phyloP scores from a whole-genome alignment of 2,329 filamentous ascomycete species.

The Hypoxylon sp. region DNA sequence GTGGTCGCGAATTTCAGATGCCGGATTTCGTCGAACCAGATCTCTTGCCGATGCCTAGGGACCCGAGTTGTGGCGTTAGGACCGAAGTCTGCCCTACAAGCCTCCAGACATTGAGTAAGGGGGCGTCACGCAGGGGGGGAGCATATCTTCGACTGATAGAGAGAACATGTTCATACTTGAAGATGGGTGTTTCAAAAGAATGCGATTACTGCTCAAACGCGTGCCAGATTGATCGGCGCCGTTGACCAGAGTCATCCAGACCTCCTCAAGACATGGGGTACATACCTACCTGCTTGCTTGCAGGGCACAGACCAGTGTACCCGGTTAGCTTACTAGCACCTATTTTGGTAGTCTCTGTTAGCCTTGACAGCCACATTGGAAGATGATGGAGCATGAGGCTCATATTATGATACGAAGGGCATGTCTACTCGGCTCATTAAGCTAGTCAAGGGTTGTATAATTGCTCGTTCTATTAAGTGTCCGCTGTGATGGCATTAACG shows the following conservation, averaged over 20 bases:
- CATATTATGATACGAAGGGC: conserved; percentile 7
- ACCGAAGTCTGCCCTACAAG: conserved; percentile 27
- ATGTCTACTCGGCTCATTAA: conserved; percentile 14
- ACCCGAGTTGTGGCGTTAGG: conserved; percentile 4
- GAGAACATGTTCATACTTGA: conserved; percentile 29
- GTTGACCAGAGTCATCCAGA: conserved; percentile 6
- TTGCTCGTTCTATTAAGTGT: conserved; percentile 17
- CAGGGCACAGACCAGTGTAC: conserved; percentile 1
- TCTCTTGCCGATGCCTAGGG: conserved; percentile 13
- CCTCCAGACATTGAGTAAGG: conserved; percentile 31
- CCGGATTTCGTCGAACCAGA: conserved; percentile 13
- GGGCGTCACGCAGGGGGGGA: conserved; percentile 30
- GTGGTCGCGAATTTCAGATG: conserved; percentile 3
- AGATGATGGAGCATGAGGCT: conserved; percentile 3
- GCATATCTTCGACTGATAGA: conserved; percentile 18
- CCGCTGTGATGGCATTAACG: neutral
- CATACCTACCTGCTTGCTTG: conserved; percentile 1
- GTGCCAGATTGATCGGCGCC: conserved; percentile 15
- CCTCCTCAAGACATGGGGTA: conserved; percentile 16
- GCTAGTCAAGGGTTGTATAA: conserved; percentile 8
- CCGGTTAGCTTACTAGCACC: conserved; percentile 16
- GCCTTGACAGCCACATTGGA: conserved; percentile 16
- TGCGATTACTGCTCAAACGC: conserved; percentile 12
- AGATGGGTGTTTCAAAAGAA: conserved; percentile 41
- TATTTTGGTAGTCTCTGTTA: conserved; percentile 13